Percentiles rank a stretch among this genome's conserved stretches.
These are phyloP conservation scores for Carex cristatella DNA, from an alignment of 176 grass and related monocot genomes.

Conservation along the genomic window DNA sequence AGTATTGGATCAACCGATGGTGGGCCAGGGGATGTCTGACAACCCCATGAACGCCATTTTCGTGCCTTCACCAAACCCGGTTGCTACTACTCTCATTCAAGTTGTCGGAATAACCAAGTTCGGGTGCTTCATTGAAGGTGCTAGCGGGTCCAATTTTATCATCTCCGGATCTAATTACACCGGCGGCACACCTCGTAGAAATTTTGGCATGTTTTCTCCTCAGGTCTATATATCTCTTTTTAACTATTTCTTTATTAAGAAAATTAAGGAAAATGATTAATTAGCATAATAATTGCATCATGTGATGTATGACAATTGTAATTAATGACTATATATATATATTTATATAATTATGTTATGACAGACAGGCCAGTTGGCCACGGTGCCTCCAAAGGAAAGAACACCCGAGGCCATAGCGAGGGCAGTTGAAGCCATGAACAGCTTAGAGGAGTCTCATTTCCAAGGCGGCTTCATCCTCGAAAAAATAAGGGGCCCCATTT, in stretches of 20 bases:
- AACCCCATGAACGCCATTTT: constrained; percentile 80
- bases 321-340: neutral
- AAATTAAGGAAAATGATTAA: neutral
- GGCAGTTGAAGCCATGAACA: constrained; percentile 43
- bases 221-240: constrained; percentile 24
- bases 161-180: constrained; percentile 22
- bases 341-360: neutral
- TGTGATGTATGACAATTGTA: neutral
- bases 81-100: constrained; percentile 53
- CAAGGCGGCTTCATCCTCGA: constrained; percentile 79
- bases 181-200: constrained; percentile 16
- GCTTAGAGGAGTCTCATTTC: constrained; percentile 41
- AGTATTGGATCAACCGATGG: constrained; percentile 56
- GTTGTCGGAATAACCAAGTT: constrained; percentile 62
- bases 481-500: constrained; percentile 69
- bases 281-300: no score
- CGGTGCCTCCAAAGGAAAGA: constrained; percentile 58
- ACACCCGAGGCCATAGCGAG: constrained; percentile 51
- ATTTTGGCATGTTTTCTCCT: constrained; percentile 64
- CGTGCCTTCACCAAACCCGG: constrained; percentile 55
- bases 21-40: constrained; percentile 73
- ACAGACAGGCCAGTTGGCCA: constrained; percentile 61
- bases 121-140: constrained; percentile 77
- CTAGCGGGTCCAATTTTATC: constrained; percentile 58
- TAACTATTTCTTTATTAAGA: neutral